phyloP scores from a whole-genome alignment of 169 alveolate species.

The Eimeria brunetti region DNA sequence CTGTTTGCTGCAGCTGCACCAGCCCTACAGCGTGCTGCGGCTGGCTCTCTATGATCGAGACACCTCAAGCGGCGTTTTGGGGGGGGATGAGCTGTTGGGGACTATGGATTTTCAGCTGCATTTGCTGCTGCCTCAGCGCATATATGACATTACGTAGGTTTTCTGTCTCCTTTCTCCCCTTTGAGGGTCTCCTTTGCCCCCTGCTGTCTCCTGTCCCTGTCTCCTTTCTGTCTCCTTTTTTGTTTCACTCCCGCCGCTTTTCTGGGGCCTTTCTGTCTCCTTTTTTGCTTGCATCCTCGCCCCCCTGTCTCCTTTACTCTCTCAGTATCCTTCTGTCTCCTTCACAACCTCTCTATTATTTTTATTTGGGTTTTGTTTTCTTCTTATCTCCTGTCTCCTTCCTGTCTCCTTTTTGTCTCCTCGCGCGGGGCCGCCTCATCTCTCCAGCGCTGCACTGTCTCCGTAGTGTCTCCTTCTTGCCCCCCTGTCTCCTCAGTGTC shows the following conservation, averaged over 20 bases:
- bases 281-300: neutral
- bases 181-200: neutral
- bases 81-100: constrained; percentile 70
- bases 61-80: constrained; percentile 30
- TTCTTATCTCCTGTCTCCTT: neutral
- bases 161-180: neutral
- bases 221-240: neutral
- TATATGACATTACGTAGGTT: constrained; percentile 66
- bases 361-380: neutral
- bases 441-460: neutral
- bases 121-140: constrained; percentile 41
- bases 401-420: neutral
- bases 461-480: neutral
- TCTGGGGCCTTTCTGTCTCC: neutral
- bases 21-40: constrained; percentile 75
- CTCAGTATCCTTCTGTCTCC: neutral
- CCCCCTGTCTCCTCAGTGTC: neutral
- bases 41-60: constrained; percentile 72
- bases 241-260: too few species aligned
- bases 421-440: neutral
- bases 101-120: constrained; percentile 61
- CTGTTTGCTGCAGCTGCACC: constrained; percentile 46
- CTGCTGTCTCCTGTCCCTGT: neutral
- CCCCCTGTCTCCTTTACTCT: neutral
- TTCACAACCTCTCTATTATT: neutral